These are phyloP conservation scores for Geranium incanum DNA, from an alignment of 441 rosid genomes.

Conservation along the genomic window DNA sequence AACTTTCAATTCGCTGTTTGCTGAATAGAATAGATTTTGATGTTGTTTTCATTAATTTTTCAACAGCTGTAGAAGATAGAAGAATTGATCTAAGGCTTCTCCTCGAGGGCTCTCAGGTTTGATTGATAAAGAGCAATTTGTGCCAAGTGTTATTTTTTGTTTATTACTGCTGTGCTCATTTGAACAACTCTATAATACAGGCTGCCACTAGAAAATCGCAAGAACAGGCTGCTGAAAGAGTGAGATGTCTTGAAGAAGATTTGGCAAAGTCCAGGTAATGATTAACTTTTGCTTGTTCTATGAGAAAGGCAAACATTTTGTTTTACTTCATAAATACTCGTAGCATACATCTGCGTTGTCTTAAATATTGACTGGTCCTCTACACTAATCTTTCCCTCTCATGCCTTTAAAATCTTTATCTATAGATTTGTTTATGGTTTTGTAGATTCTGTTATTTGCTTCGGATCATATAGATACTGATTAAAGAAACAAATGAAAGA, in stretches of 20 bases:
- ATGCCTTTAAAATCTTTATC: not conserved
- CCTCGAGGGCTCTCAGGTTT: slow-evolving; percentile 86
- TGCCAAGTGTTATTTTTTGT: no score
- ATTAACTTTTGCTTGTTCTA: not conserved
- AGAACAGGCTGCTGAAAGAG: slow-evolving; percentile 61
- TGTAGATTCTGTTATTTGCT: not conserved
- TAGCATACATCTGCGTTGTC: not conserved
- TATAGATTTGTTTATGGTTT: not conserved
- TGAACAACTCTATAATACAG: slow-evolving; percentile 31
- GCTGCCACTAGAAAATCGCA: slow-evolving; percentile 71
- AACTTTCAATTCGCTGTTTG: not conserved
- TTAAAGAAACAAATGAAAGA: no score
- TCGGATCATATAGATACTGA: no score
- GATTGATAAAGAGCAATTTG: not conserved
- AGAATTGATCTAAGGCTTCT: slow-evolving; percentile 54
- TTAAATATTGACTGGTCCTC: not conserved
- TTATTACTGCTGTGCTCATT: not conserved
- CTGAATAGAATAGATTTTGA: not conserved
- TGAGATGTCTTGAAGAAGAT: slow-evolving; percentile 76
- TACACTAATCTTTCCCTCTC: not conserved
- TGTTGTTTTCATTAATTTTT: not conserved
- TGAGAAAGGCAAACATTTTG: not conserved
- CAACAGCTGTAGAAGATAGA: slow-evolving; percentile 42
- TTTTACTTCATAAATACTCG: not conserved
- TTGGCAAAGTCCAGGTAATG: slow-evolving; percentile 59